Conservation (phyloP, 352 stramenopile genomes). For the Globisporangium splendens region DNA sequence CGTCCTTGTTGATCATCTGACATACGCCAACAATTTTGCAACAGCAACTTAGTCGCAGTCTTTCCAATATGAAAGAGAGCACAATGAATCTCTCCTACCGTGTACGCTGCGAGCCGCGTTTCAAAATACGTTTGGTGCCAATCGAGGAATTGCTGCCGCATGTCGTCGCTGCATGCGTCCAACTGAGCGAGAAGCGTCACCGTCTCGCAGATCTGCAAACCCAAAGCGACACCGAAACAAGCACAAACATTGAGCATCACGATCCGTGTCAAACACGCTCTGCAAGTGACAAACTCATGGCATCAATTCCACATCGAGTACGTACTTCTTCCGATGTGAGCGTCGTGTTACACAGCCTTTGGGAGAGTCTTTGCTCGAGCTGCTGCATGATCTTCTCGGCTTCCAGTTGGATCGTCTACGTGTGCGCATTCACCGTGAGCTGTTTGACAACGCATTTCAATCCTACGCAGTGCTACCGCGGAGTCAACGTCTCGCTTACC, state of each 20-base stretch:
- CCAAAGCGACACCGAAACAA: neutral
- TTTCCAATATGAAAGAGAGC: neutral
- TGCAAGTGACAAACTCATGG: neutral
- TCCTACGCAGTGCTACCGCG: no score
- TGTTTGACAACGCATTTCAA: no score
- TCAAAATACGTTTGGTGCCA: constrained; percentile 81
- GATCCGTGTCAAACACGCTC: neutral
- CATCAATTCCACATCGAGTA: neutral
- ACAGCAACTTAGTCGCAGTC: no score
- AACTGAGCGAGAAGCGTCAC: constrained; percentile 61
- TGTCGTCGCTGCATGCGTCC: constrained; percentile 65
- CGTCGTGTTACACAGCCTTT: constrained; percentile 41
- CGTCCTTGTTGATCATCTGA: constrained; percentile 22
- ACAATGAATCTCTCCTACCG: constrained; percentile 21
- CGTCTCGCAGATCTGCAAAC: constrained; percentile 50
- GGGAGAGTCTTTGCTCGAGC: constrained; percentile 59
- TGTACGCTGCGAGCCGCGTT: constrained; percentile 40
- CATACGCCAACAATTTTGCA: neutral
- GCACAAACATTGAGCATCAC: neutral
- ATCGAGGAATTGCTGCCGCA: constrained; percentile 80
- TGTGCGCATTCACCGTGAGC: neutral
- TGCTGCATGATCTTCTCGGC: constrained; percentile 84
- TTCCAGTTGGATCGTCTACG: constrained; percentile 80
- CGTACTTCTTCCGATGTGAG: constrained; percentile 50
- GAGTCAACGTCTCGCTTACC: constrained; percentile 17